Percentiles rank a stretch among this genome's conserved stretches.
Conservation (phyloP, 78 protist genomes). For the Ministeria vibrans region DNA sequence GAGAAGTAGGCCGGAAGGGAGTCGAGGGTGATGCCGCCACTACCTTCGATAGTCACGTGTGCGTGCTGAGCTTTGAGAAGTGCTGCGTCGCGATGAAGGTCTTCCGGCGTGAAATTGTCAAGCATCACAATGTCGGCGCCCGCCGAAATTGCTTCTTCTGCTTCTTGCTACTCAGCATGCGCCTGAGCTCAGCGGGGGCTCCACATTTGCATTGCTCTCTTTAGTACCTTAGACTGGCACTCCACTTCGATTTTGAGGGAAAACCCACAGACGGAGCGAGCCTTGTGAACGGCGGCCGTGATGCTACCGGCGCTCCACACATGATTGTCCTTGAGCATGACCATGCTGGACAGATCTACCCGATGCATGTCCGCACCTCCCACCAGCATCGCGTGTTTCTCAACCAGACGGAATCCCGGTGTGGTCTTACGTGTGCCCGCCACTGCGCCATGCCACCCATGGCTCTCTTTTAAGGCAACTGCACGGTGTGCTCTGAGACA, state of each 20-base stretch:
- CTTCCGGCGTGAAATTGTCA: conserved; percentile 68
- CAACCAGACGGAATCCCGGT: conserved; percentile 83
- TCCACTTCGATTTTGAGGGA: conserved; percentile 85
- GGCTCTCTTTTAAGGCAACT: background rate
- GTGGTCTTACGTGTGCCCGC: conserved; percentile 94
- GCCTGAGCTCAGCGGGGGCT: too few relatives aligned
- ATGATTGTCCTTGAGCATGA: conserved; percentile 89
- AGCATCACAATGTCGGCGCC: conserved; percentile 92
- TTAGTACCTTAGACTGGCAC: conserved; percentile 44
- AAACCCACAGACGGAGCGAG: conserved; percentile 74
- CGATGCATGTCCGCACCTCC: conserved; percentile 90
- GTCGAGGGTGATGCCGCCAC: conserved; percentile 79
- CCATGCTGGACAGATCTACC: conserved; percentile 80
- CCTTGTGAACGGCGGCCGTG: conserved; percentile 63
- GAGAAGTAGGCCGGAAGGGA: conserved; percentile 40
- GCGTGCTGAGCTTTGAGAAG: conserved; percentile 52
- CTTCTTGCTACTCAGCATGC: too few relatives aligned
- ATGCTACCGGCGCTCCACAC: conserved; percentile 67
- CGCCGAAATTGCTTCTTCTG: conserved; percentile 58
- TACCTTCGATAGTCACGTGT: conserved; percentile 70
- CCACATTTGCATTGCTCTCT: too few relatives aligned
- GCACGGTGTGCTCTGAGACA: conserved; percentile 7
- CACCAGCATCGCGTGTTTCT: conserved; percentile 79
- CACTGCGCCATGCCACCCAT: conserved; percentile 23
- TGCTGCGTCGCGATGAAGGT: background rate